Conservation (phyloP, 176 grass and related monocot genomes). For the Thinopyrum elongatum region DNA sequence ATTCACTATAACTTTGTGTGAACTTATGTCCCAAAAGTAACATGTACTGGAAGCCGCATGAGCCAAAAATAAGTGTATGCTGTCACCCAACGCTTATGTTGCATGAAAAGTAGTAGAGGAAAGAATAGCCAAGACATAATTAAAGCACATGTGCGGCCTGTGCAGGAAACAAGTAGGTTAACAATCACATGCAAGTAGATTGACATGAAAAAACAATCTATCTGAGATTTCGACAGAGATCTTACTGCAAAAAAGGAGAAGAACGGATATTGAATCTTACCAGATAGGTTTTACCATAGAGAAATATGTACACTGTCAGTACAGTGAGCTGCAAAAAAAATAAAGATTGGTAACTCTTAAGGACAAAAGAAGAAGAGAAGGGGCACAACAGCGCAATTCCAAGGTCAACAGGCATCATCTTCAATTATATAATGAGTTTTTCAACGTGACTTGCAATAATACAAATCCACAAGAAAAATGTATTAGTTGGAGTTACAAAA, state of each 20-base stretch:
- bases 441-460: neutral
- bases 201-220: neutral
- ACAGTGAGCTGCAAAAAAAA: constrained; percentile 79
- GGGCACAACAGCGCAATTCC: neutral
- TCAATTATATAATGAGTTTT: neutral
- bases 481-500: neutral
- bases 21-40: neutral
- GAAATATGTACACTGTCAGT: constrained; percentile 88
- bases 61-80: neutral
- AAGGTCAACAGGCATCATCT: neutral
- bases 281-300: constrained; percentile 91
- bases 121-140: neutral
- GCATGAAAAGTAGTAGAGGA: neutral
- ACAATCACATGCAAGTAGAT: constrained; percentile 10
- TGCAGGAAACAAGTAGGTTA: neutral
- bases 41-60: neutral
- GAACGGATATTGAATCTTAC: constrained; percentile 45
- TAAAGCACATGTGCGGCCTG: neutral
- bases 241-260: neutral
- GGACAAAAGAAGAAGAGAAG: neutral
- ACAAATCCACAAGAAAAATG: neutral
- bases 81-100: neutral
- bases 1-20: neutral
- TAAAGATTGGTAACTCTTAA: constrained; percentile 3
- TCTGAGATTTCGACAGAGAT: neutral